Evolutionary conservation across 1,284 basidiomycete species (phyloP), one percentile per base, ranked within the genome.

Genomic region (Pseudozyma sp.): DNA sequence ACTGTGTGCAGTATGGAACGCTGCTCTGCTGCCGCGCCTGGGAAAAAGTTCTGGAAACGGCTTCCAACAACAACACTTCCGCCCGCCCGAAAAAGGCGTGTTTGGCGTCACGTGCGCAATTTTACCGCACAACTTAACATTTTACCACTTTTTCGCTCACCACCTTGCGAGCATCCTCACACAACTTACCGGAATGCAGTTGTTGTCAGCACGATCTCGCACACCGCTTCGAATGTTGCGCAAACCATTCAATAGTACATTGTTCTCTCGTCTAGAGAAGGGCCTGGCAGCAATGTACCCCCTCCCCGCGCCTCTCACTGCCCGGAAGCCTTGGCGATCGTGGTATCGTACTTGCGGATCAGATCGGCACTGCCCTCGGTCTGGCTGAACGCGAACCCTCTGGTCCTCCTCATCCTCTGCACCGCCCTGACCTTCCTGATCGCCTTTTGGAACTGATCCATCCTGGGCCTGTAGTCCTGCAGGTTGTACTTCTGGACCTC

Each of bases 381-480:
- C 68, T 84, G 80, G 48, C 77, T 79, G 35, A 80, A 84, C 33
- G 83, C 83, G 64, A 81, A 84, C 7, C 83, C 83, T 24, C 81
- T 65, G 9, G 82, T 81, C 30, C 83, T 68, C 14, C 81, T 70
- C 66, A 82, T 75, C 29, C 83, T 63, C 66, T 84, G 83, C 33
- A 82, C 83, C 1, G 82, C 81, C 17, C 82, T 68, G 3, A 84
- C 83, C 62, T 84, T 82, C 17, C 80, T 61, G 44, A 84, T 82
- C 48, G 79, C 81, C 54, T 85, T 85, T 56, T 86, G 86, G 78
- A 87, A 87, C 90, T 99, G 96, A 85, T 97, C 96, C 86, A 98
- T 96, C 61, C 96, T 88, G 1, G 97, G 97, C 45, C 97, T 88
- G 84, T 98, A 97, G 84, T 99, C 97, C 9, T 94, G 94, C 68